These are phyloP conservation scores for Ascoidea rubescens DNA, from an alignment of 805 yeast genomes.

Conservation along the genomic window DNA sequence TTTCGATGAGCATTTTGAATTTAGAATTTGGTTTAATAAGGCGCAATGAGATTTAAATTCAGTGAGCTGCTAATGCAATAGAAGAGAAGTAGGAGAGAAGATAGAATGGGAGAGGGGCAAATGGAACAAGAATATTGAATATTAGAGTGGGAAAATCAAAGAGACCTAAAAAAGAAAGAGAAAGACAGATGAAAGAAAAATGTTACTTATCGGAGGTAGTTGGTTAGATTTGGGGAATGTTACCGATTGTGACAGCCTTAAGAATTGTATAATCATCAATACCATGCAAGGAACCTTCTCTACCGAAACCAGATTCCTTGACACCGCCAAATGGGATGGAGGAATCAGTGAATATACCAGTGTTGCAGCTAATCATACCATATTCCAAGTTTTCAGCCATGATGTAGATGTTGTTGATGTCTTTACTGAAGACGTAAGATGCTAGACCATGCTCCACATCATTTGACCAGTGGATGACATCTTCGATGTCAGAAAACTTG, in stretches of 20 bases:
- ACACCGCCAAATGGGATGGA: conserved; percentile 70
- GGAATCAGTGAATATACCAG: conserved; percentile 48
- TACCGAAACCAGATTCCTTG: conserved; percentile 66
- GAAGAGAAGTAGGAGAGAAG: too few species aligned
- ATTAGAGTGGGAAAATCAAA: too few species aligned
- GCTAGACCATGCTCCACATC: conserved; percentile 62
- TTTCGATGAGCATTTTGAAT: too few species aligned
- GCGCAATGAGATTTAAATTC: too few species aligned
- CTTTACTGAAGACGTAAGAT: conserved; percentile 54
- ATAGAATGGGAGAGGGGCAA: too few species aligned
- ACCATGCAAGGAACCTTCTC: conserved; percentile 70
- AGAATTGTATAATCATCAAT: conserved; percentile 56
- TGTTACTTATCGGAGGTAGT: too few species aligned
- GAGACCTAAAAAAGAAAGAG: too few species aligned
- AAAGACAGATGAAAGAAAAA: too few species aligned
- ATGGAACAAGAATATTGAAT: too few species aligned
- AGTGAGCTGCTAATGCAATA: too few species aligned
- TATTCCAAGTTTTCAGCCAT: conserved; percentile 56
- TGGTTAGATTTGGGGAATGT: neutral
- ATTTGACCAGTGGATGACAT: conserved; percentile 50
- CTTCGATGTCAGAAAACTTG: conserved; percentile 49
- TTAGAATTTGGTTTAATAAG: too few species aligned
- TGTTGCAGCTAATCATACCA: conserved; percentile 77
- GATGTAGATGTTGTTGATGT: conserved; percentile 38
- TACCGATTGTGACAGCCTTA: conserved; percentile 48